phyloP scores from a whole-genome alignment of 805 yeast genomes.

The fission yeast (Schizosaccharomyces pombe) region DNA sequence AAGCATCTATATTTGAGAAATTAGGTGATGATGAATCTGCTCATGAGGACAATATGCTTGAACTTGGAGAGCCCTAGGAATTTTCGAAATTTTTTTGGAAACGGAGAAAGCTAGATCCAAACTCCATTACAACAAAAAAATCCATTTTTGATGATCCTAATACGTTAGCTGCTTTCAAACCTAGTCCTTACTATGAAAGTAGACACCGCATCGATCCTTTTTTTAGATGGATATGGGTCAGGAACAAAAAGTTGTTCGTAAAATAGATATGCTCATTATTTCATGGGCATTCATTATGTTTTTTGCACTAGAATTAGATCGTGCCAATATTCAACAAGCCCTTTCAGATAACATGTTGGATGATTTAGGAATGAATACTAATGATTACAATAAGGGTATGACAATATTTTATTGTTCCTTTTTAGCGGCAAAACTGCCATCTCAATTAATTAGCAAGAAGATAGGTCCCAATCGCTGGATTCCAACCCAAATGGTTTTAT shows the following conservation, averaged over 20 bases:
- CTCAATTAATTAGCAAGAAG: slow-evolving; percentile 39
- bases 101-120: no score
- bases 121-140: slow-evolving; percentile 7
- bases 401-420: slow-evolving; percentile 32
- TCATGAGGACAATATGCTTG: no score
- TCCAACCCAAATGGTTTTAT: slow-evolving; percentile 23
- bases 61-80: no score
- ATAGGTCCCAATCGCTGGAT: slow-evolving; percentile 42
- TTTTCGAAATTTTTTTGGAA: no score
- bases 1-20: no score
- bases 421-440: slow-evolving; percentile 36
- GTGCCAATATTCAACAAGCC: slow-evolving; percentile 33
- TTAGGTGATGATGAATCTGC: no score
- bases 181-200: slow-evolving; percentile 9
- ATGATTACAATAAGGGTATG: slow-evolving; percentile 32
- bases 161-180: slow-evolving; percentile 6
- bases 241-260: slow-evolving; percentile 25
- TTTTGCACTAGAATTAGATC: slow-evolving; percentile 31
- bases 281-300: slow-evolving; percentile 33
- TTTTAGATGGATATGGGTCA: slow-evolving; percentile 31
- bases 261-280: slow-evolving; percentile 30
- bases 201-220: slow-evolving; percentile 30
- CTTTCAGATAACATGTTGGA: slow-evolving; percentile 29
- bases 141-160: slow-evolving; percentile 10
- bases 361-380: slow-evolving; percentile 29